phyloP scores from a whole-genome alignment of 2,329 filamentous ascomycete species.

The Arthrinium phaeospermum region DNA sequence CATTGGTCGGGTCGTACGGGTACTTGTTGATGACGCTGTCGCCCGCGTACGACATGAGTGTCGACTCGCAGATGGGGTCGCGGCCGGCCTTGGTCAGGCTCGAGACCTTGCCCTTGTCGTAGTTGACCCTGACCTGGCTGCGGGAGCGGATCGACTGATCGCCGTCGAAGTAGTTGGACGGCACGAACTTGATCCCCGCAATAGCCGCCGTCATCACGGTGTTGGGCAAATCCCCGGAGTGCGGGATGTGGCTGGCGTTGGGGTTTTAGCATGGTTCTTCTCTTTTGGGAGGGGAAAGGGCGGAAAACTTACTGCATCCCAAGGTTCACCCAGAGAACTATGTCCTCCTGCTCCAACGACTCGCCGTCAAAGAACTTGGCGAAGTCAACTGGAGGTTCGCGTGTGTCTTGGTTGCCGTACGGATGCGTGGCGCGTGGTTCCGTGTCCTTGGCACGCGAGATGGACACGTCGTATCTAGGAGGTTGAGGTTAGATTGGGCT shows the following conservation, averaged over 20 bases:
- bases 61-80: slow-evolving; percentile 11
- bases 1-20: slow-evolving; percentile 1
- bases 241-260: slow-evolving; percentile 45
- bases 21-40: slow-evolving; percentile 13
- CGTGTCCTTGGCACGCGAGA: slow-evolving; percentile 25
- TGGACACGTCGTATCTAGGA: slow-evolving; percentile 17
- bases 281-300: neutral
- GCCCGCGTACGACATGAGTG: neutral
- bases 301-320: slow-evolving; percentile 4
- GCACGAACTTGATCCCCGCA: slow-evolving; percentile 43
- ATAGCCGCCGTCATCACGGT: slow-evolving; percentile 48
- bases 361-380: slow-evolving; percentile 33
- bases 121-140: neutral
- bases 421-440: slow-evolving; percentile 46
- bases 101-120: neutral
- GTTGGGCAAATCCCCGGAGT: slow-evolving; percentile 50
- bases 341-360: slow-evolving; percentile 34
- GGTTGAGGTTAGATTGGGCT: slow-evolving; percentile 36
- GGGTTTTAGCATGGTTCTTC: slow-evolving; percentile 37
- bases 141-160: slow-evolving; percentile 22
- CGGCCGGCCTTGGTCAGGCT: slow-evolving; percentile 8
- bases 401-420: slow-evolving; percentile 42
- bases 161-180: slow-evolving; percentile 41
- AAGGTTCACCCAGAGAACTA: slow-evolving; percentile 29
- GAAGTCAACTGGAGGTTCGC: slow-evolving; percentile 48